These are phyloP conservation scores for Fistulinella cinereoalba DNA, from an alignment of 1,284 basidiomycete species.

Conservation along the genomic window DNA sequence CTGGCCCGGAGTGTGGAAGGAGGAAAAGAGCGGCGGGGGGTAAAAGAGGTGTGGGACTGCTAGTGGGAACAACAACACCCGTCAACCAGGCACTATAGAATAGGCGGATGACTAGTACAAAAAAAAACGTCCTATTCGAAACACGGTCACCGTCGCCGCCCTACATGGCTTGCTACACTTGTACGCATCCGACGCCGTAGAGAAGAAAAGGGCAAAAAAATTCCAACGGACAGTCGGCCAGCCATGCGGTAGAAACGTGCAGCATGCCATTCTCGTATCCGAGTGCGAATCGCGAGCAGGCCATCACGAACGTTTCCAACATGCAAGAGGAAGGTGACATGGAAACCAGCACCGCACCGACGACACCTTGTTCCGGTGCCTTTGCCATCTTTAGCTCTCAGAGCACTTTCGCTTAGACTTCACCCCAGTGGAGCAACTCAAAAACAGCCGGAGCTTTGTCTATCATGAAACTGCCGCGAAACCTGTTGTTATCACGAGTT, in stretches of 20 bases:
- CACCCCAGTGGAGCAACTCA: constrained; percentile 1
- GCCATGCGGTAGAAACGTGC: constrained; percentile 20
- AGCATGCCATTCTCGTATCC: not conserved
- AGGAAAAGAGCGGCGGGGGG: constrained; percentile 22
- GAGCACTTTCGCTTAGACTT: not conserved
- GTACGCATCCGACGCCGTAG: not conserved
- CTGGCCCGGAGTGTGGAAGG: not conserved
- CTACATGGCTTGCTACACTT: not conserved
- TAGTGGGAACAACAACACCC: constrained; percentile 5
- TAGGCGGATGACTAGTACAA: not conserved
- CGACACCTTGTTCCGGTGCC: not conserved
- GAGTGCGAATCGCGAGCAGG: not conserved
- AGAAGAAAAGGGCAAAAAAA: not conserved
- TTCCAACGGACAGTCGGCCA: not conserved
- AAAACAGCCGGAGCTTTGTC: too few relatives aligned
- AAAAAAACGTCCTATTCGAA: constrained; percentile 5
- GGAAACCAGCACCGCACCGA: constrained; percentile 2
- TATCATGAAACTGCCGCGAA: too few relatives aligned
- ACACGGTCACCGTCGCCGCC: not conserved
- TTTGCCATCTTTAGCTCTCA: not conserved
- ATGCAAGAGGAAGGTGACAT: not conserved
- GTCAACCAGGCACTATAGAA: constrained; percentile 16
- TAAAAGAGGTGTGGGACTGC: constrained; percentile 14
- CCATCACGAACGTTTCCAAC: not conserved
- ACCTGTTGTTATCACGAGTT: too few relatives aligned